Base-by-base conservation (phyloP, 345 rosid genomes). In the Populus euphratica region DNA sequence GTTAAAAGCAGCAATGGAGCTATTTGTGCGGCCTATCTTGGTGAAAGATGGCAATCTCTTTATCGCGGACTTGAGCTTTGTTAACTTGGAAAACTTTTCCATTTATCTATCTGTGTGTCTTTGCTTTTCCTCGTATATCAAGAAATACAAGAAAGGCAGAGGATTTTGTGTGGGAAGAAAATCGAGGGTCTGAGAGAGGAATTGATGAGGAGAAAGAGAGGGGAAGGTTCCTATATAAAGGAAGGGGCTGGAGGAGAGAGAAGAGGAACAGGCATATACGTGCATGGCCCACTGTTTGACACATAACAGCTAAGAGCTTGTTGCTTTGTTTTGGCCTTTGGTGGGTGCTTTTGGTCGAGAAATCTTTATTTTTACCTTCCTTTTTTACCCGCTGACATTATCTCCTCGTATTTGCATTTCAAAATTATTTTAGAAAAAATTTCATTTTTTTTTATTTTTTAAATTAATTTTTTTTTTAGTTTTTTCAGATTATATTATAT, bases 41-140 rank as follows among this genome's bases (percentile, higher is more conserved):
- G 91, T 70, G 81, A 95, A 88, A 21, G 99, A 95, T 49, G 99
- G 97, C 90, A 89, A 86, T 83, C 88, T 86, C 82, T 88, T 95
- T 39, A 93, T 90, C 38, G 98, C 99, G 38, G 99, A 93, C 87
- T 90, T 93, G 68, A 95, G 96, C 85, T 90, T 92, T 6, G 91
- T 93, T 29, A 95, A 81, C 88, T 90, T 93, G 47, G 91, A 96
- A 9, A 70, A 83, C 79, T 87, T 92, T 43, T 89, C 96, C 99
- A 95, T 95, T 12, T 74, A 38, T 36, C 20, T 2, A 36, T 36
- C 66, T 20, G 8, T 44, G 21, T 6, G 13, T 41, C 41, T 38
- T 41, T 68, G 10, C 70, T 68, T 33, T 23, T 36, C 39, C 61
- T 16, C 20, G 27, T 43, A 59, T 59, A 62, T 31, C 20, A 50